Evolutionary conservation across 495 filamentous ascomycete genomes (phyloP), one percentile per base, ranked within the genome.

Genomic region (Xylaria telfairii): DNA sequence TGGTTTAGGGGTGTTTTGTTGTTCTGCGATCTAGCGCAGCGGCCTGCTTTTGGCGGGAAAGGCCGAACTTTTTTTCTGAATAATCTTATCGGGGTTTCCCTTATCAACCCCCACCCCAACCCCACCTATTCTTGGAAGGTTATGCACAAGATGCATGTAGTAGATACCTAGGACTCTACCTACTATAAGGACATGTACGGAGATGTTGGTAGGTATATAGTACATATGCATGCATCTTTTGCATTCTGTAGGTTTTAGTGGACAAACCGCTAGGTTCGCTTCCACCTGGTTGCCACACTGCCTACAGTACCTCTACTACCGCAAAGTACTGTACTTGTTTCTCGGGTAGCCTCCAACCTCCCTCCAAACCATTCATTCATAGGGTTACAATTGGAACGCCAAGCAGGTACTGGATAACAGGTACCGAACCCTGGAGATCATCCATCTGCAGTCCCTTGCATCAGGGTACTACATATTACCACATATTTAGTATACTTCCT

Each of bases 11-110:
- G 24, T 60, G 21, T n/a, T 30, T 41, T 19, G 49, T 26, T 32
- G 19, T 57, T 34, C 24, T 4, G 28, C 37, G 37, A 60, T 30
- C n/a, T 21, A 19, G 39, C 24, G 49, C 21, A 26, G 10, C 32
- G 21, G n/a, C 0, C 15, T 34, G 49, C 0, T n/a, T 60, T 44
- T 41, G n/a, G 28, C 32, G 42, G 41, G 39, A 21, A 26, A n/a
- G 9, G 7, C 26, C 39, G 37, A 69, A 74, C 65, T 73, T 75
- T 77, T 77, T 76, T 70, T 66, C 59, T 39, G 26, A 44, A 24
- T 21, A 19, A 15, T 19, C 68, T 70, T 70, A 70, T 70, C 68
- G 61, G 24, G 21, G 2, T 57, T 49, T 19, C 49, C 19, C 24
- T 67, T 59, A 67, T 67, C 65, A 8, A 26, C 39, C 30, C 34